Evolutionary conservation across 139 green algal species (phyloP).

Genomic region (Picochlorum sp.): DNA sequence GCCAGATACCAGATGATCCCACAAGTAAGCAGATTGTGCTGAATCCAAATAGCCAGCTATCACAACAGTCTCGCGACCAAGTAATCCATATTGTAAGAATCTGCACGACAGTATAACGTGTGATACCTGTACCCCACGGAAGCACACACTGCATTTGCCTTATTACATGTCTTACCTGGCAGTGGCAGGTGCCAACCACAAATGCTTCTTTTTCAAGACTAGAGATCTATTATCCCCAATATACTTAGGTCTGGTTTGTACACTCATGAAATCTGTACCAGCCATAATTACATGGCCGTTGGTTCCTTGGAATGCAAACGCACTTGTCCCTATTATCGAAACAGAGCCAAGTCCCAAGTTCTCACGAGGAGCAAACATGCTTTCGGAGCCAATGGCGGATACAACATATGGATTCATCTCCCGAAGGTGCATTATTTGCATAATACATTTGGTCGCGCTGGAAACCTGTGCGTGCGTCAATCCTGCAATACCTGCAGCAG

Average conservation of each 20-base stretch:
- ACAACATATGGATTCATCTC: slow-evolving; percentile 29
- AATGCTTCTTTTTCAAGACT: slow-evolving; percentile 7
- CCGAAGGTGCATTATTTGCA: slow-evolving; percentile 25
- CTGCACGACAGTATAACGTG: no score
- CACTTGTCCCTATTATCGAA: slow-evolving; percentile 4
- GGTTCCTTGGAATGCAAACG: slow-evolving; percentile 35
- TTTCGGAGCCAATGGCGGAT: not conserved
- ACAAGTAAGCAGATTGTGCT: slow-evolving; percentile 6
- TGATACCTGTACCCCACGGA: no score
- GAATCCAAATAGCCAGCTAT: not conserved
- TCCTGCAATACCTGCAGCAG: slow-evolving; percentile 54
- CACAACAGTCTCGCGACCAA: not conserved
- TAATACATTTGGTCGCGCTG: not conserved
- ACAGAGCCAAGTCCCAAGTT: not conserved
- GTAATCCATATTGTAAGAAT: not conserved
- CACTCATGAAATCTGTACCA: not conserved
- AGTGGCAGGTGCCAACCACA: slow-evolving; percentile 17
- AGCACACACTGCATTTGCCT: no score
- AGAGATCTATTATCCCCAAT: not conserved
- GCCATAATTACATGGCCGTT: slow-evolving; percentile 23
- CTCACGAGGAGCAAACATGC: slow-evolving; percentile 6
- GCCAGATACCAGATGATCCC: slow-evolving; percentile 28
- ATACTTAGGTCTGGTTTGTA: not conserved
- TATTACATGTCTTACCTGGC: no score
- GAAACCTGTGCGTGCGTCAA: slow-evolving; percentile 19